Evolutionary conservation across 495 filamentous ascomycete genomes (phyloP).

Genomic region (Echria macrotheca): DNA sequence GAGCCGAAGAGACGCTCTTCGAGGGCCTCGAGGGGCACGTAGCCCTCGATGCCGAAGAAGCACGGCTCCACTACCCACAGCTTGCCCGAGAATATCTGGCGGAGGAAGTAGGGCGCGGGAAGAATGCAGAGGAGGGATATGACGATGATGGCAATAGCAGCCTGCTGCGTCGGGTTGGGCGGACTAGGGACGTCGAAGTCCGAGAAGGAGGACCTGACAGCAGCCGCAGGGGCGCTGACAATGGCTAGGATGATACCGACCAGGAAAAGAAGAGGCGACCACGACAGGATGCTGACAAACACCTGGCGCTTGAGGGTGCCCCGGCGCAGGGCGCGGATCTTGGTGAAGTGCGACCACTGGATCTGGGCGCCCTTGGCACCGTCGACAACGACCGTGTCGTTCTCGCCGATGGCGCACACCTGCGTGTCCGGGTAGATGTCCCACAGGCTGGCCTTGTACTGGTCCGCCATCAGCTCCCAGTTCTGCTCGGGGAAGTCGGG

Average conservation of each 20-base stretch:
- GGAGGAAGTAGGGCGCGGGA: conserved; percentile 8
- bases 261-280: no score
- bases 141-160: not conserved
- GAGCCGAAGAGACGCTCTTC: conserved; percentile 25
- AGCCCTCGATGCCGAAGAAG: conserved; percentile 28
- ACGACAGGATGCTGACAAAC: no score
- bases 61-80: conserved; percentile 11
- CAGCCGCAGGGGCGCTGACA: no score
- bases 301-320: no score
- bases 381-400: conserved; percentile 20
- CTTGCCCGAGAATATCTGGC: conserved; percentile 13
- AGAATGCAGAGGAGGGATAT: no score
- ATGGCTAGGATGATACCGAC: no score
- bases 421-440: conserved; percentile 14
- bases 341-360: conserved; percentile 13
- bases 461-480: conserved; percentile 9
- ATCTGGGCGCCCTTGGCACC: conserved; percentile 21
- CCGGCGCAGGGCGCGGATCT: no score
- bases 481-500: conserved; percentile 1
- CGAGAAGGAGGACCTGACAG: no score
- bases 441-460: conserved; percentile 11
- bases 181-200: no score
- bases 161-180: no score
- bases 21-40: conserved; percentile 15
- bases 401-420: conserved; percentile 14